phyloP scores from a whole-genome alignment of 106 monocot genomes.

The Dioscorea zingiberensis region DNA sequence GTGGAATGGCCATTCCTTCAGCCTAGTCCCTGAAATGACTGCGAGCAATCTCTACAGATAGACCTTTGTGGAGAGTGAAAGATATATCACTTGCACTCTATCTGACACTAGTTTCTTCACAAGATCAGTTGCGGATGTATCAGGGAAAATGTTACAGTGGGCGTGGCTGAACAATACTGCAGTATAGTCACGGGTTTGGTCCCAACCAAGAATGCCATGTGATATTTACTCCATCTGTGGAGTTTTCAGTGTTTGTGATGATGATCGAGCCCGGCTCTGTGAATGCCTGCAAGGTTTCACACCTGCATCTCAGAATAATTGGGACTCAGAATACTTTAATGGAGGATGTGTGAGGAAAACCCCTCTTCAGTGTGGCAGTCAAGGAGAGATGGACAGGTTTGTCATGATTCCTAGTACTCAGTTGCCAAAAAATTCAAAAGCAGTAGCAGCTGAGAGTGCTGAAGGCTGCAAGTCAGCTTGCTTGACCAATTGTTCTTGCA shows the following conservation, averaged over 20 bases:
- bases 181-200: constrained; percentile 16
- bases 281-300: constrained; percentile 13
- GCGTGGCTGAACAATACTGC: neutral
- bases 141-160: constrained; percentile 4
- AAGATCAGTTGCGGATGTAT: neutral
- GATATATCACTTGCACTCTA: constrained; percentile 12
- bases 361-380: too few relatives aligned
- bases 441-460: too few relatives aligned
- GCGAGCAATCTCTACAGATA: constrained; percentile 2
- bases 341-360: constrained; percentile 12
- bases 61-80: constrained; percentile 3
- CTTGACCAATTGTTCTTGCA: too few relatives aligned
- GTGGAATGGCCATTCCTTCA: constrained; percentile 41
- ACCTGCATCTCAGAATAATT: neutral
- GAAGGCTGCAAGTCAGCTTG: too few relatives aligned
- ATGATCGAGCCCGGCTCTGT: constrained; percentile 2
- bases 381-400: too few relatives aligned
- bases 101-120: neutral
- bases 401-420: too few relatives aligned
- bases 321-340: constrained; percentile 2
- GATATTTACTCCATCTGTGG: constrained; percentile 15
- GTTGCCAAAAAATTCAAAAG: too few relatives aligned
- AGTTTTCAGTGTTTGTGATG: constrained; percentile 13
- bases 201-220: constrained; percentile 16
- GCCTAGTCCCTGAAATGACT: constrained; percentile 11